Evolutionary conservation across 768 basidiomycete genomes (phyloP).

Genomic region (Mrakia gelida): DNA sequence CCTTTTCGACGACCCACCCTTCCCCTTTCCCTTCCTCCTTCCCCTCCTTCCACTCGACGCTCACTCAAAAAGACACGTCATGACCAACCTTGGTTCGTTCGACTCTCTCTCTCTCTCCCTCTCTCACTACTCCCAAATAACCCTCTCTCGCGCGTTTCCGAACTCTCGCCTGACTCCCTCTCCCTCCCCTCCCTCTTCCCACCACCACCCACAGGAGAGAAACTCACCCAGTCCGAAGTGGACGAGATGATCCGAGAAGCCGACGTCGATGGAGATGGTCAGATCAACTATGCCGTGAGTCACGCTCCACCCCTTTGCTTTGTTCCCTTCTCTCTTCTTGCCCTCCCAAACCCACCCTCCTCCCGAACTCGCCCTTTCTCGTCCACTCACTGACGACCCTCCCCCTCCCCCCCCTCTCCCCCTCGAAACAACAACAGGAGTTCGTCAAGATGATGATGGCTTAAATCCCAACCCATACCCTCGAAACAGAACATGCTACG

Average conservation of each 20-base stretch:
- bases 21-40: neutral
- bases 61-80: constrained; percentile 56
- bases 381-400: neutral
- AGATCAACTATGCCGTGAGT: constrained; percentile 44
- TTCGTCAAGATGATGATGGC: constrained; percentile 25
- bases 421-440: neutral
- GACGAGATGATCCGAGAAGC: constrained; percentile 98
- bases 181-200: constrained; percentile 45
- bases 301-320: too few relatives aligned
- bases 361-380: too few relatives aligned
- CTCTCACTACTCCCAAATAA: neutral
- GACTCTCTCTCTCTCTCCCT: neutral
- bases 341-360: too few relatives aligned
- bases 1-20: neutral
- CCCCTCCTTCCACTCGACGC: neutral
- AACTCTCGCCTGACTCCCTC: constrained; percentile 14
- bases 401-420: neutral
- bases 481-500: neutral
- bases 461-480: neutral
- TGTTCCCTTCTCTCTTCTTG: neutral
- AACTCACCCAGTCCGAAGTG: constrained; percentile 77
- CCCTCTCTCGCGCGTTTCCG: neutral
- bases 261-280: constrained; percentile 90
- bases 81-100: constrained; percentile 65
- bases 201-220: constrained; percentile 53